These are phyloP conservation scores for Trichoderma endophyticum DNA, from an alignment of 2,329 filamentous ascomycete genomes.

Conservation along the genomic window DNA sequence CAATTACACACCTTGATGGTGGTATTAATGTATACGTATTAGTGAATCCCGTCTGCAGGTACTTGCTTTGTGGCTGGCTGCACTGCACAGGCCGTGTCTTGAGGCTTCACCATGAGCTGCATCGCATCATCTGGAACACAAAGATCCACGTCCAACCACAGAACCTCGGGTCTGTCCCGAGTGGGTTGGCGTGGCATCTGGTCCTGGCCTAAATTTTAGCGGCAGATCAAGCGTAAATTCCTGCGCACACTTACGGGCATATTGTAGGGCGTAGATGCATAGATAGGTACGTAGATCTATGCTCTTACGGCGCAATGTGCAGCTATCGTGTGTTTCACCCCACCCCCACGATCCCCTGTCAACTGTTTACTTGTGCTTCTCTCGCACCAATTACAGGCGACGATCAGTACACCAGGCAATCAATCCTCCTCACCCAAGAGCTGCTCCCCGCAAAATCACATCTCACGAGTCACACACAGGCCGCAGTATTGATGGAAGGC, in stretches of 20 bases:
- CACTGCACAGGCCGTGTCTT: not conserved
- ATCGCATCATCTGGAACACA: not conserved
- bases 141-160: not conserved
- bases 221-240: slow-evolving; percentile 7
- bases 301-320: not conserved
- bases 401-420: not conserved
- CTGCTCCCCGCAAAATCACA: not conserved
- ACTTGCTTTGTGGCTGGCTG: not conserved
- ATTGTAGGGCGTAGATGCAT: not conserved
- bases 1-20: not conserved
- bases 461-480: not conserved
- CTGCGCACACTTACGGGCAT: not conserved
- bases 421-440: not conserved
- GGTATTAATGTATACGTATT: not conserved
- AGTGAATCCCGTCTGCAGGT: not conserved
- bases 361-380: not conserved
- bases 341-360: not conserved
- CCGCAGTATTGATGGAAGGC: not conserved
- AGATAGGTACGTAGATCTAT: not conserved
- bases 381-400: not conserved
- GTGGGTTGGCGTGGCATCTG: not conserved
- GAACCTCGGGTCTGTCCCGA: not conserved
- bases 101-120: not conserved
- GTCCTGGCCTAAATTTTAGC: slow-evolving; percentile 10
- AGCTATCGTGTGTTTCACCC: not conserved